Evolutionary conservation across 306 rosid species (phyloP).

Genomic region (Castanea sativa): DNA sequence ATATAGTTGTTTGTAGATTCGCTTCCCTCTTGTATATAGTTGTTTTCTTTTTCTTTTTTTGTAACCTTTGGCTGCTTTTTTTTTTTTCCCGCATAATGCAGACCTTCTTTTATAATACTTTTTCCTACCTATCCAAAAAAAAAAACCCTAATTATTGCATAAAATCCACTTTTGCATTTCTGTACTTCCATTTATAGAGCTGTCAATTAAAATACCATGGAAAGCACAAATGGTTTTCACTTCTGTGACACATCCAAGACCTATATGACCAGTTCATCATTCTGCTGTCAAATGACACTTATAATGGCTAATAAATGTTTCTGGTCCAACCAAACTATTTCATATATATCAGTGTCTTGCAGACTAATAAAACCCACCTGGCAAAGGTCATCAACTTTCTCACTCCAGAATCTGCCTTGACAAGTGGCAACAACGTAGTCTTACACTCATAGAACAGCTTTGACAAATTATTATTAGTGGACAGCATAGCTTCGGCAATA

Average conservation of each 20-base stretch:
- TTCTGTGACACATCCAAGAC: too few species aligned
- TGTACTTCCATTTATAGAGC: not conserved
- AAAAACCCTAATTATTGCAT: too few species aligned
- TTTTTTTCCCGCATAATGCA: too few species aligned
- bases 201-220: not conserved
- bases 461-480: constrained; percentile 53
- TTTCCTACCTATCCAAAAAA: too few species aligned
- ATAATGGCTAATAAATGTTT: constrained; percentile 5
- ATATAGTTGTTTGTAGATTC: too few species aligned
- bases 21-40: too few species aligned
- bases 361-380: constrained; percentile 53
- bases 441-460: constrained; percentile 87
- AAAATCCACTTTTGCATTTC: not conserved
- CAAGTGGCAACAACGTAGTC: constrained; percentile 59
- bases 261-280: too few species aligned
- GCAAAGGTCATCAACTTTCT: constrained; percentile 80
- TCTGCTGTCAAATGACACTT: constrained; percentile 1
- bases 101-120: too few species aligned
- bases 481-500: constrained; percentile 63
- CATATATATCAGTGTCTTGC: constrained; percentile 2
- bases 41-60: too few species aligned
- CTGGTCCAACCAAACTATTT: not conserved
- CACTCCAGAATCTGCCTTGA: constrained; percentile 52
- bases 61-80: too few species aligned
- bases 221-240: not conserved